Base-by-base conservation (phyloP, 1,139 yeast genomes). In the Debaryomycetaceae sp. region DNA sequence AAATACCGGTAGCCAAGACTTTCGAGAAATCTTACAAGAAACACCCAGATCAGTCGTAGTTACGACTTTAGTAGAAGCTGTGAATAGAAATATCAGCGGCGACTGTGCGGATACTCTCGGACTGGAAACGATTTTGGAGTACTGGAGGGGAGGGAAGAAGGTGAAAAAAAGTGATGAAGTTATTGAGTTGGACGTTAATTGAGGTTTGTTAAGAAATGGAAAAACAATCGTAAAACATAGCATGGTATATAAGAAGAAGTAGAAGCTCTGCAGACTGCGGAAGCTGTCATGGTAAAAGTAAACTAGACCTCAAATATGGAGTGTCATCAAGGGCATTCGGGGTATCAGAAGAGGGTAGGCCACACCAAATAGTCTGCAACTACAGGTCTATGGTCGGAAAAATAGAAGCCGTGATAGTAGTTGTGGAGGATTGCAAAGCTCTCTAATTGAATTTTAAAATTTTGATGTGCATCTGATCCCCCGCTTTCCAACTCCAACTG, bases 311-410 rank as follows among this genome's bases (percentile, higher is more conserved):
- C 26, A 22, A n/a, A n/a, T n/a, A n/a, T n/a, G n/a, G n/a, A n/a
- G n/a, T n/a, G n/a, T n/a, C n/a, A n/a, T n/a, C n/a, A n/a, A n/a
- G n/a, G n/a, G n/a, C n/a, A n/a, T n/a, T n/a, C n/a, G n/a, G n/a
- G n/a, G 26, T 11, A 8, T 22, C 11, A 22, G 11, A 22, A 22
- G 4, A 22, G 7, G 11, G 26, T 22, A 22, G 26, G 26, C 26
- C 26, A 40, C 14, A 52, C 46, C 26, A 41, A 45, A 37, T 46
- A 56, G 36, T 56, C 59, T 1, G 75, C 75, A 32, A 71, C 60
- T 11, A 76, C 67, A 0, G 80, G 81, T 16, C 80, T 63, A 50
- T 75, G 80, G 48, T 75, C 80, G 42, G 76, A 70, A 49, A 68
- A 62, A 41, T 60, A 65, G 36, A 60, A 52, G 2, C 65, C 70